A percentile compares a stretch with the other conserved stretches of the same genome.
These are phyloP conservation scores for Amoeboaphelidium protococcarum DNA, from an alignment of 371 early-diverging fungal genomes.

Conservation along the genomic window DNA sequence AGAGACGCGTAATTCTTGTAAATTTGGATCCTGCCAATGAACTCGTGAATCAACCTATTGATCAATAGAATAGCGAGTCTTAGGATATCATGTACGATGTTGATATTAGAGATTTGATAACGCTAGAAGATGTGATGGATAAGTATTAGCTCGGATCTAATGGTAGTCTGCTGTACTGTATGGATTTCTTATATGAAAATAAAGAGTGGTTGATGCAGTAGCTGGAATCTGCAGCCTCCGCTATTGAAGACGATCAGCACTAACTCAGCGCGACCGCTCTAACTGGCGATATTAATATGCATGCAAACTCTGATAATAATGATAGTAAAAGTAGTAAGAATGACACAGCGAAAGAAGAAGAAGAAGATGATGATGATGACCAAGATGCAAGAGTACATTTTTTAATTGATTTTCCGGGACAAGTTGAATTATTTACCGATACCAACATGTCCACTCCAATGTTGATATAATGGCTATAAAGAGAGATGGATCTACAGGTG, in stretches of 20 bases:
- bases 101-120: conserved; percentile 26
- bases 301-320: too few species aligned
- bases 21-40: conserved; percentile 41
- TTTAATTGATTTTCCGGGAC: conserved; percentile 96
- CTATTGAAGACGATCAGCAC: too few species aligned
- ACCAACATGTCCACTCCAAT: too few species aligned
- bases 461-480: conserved; percentile 11
- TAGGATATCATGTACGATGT: conserved; percentile 28
- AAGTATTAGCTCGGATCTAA: conserved; percentile 29
- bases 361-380: too few species aligned
- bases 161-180: conserved; percentile 23
- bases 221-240: too few species aligned
- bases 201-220: conserved; percentile 18
- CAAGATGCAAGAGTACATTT: too few species aligned
- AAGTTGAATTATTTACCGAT: conserved; percentile 95
- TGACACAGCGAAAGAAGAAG: too few species aligned
- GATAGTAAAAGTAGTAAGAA: too few species aligned
- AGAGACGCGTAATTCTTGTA: conserved; percentile 15
- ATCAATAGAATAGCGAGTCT: background rate
- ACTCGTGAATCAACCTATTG: conserved; percentile 9
- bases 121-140: conserved; percentile 26
- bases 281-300: too few species aligned
- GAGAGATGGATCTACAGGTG: conserved; percentile 5
- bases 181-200: conserved; percentile 25
- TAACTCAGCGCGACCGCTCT: too few species aligned